A percentile compares a stretch with the other conserved stretches of the same genome.
Evolutionary conservation across 2,329 filamentous ascomycete species (phyloP).

Genomic region (Conoideocrella luteorostrata): DNA sequence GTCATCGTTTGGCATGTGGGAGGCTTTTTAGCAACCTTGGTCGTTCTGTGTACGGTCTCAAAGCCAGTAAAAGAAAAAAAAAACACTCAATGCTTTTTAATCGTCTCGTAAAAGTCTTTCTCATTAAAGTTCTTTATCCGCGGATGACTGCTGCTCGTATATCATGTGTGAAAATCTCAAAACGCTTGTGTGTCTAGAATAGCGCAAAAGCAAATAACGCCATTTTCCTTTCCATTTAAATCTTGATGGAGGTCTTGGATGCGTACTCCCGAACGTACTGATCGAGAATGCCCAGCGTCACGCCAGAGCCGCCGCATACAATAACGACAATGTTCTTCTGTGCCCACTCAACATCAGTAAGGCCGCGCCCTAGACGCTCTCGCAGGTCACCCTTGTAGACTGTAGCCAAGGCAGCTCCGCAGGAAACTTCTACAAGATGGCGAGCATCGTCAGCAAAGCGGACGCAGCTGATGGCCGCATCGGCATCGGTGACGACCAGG

Average conservation of each 20-base stretch:
- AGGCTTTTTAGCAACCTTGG: too few species aligned
- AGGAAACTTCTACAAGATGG: constrained; percentile 76
- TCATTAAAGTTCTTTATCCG: constrained; percentile 8
- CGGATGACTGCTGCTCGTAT: not conserved
- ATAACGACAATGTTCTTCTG: constrained; percentile 73
- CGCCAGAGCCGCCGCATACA: constrained; percentile 73
- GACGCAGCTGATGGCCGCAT: constrained; percentile 72
- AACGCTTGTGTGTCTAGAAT: constrained; percentile 5
- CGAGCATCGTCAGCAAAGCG: constrained; percentile 76
- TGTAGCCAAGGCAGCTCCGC: constrained; percentile 70
- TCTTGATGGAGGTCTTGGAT: constrained; percentile 24
- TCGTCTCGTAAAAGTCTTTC: constrained; percentile 6
- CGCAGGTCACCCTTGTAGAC: constrained; percentile 60
- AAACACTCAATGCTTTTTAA: not conserved
- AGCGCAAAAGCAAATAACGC: constrained; percentile 2
- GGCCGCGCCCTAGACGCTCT: constrained; percentile 46
- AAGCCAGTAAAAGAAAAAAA: too few species aligned
- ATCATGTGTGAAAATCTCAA: constrained; percentile 1
- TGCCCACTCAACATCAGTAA: constrained; percentile 51
- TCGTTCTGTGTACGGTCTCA: constrained; percentile 2
- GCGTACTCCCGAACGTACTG: constrained; percentile 47
- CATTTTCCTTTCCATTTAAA: constrained; percentile 11
- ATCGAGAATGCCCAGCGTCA: constrained; percentile 55
- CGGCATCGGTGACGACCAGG: constrained; percentile 42
- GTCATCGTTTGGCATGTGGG: constrained; percentile 2